These are phyloP conservation scores for Trametes cingulata DNA, from an alignment of 768 basidiomycete genomes.

Conservation along the genomic window DNA sequence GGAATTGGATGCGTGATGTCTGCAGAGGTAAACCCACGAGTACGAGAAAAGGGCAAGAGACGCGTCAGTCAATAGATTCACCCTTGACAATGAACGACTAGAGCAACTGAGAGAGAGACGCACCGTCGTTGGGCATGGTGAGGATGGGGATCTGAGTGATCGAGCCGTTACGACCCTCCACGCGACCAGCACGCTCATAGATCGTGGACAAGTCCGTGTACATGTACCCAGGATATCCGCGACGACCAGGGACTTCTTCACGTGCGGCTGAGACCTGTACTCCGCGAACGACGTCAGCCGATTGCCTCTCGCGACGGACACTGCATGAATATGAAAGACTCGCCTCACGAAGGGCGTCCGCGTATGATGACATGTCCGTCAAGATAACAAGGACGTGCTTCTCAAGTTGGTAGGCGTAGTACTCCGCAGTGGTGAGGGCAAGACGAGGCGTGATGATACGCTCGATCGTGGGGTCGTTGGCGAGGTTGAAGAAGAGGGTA, in stretches of 20 bases:
- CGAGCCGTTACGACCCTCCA: conserved; percentile 95
- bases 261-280: conserved; percentile 92
- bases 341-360: conserved; percentile 93
- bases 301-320: neutral
- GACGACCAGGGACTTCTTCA: conserved; percentile 98
- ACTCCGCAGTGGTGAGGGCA: conserved; percentile 97
- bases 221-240: conserved; percentile 98
- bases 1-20: conserved; percentile 99
- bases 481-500: conserved; percentile 97
- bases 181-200: conserved; percentile 98
- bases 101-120: conserved; percentile 27
- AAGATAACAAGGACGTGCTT: conserved; percentile 99
- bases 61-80: neutral
- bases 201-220: conserved; percentile 99
- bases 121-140: conserved; percentile 99
- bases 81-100: neutral
- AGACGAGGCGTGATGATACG: conserved; percentile 99
- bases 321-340: conserved; percentile 32
- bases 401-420: conserved; percentile 99
- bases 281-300: conserved; percentile 7
- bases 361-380: conserved; percentile 99
- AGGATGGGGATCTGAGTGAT: conserved; percentile 99
- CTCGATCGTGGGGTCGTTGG: conserved; percentile 99
- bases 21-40: conserved; percentile 33
- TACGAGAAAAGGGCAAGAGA: neutral